Evolutionary conservation across 352 stramenopile species (phyloP), one percentile per base, ranked within the genome.

Genomic region (Pythium grandisporangium): DNA sequence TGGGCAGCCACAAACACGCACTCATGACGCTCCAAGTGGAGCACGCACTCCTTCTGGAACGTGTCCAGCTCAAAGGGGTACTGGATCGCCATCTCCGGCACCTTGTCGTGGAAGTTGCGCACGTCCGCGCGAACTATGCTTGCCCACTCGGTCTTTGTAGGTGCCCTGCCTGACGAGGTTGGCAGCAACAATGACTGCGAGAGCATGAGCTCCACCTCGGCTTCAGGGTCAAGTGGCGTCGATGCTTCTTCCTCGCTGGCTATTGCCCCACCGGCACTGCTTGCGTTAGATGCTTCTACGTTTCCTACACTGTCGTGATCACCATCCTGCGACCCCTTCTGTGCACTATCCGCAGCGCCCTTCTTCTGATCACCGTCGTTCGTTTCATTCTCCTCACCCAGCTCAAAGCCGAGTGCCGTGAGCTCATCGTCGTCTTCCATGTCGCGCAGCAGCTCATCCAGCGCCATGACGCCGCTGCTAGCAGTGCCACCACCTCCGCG

Each of bases 41-140:
- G 61, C 19, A 99, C 73, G 30, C 93, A 96, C 61, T 98, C 86
- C 60, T 98, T 98, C 61, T 99, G 96, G 64, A 99, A 99, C 42
- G 79, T 72, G 64, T 99, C 95, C 17, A 99, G 73, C 51, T 89
- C 76, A 35, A 93, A 93, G 0, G 61, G 47, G 48, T 89, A 91
- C 46, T 71, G 66, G 41, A 91, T 87, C 14, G 80, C 80, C 65
- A 87, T 85, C 13, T 87, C 71, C 0, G 79, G 77, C 2, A 93
- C 74, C 42, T 89, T 87, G 1, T 79, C 65, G 41, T 86, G 70
- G 49, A 93, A 93, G 37, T 90, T 87, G 39, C 71, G 70, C 47
- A 93, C 77, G 40, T 89, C 71, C 0, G 85, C 69, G 23, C 59
- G 61, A 12, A 59, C 66, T 24, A 83, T 72, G 20, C 72, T 89